Conservation (phyloP, 2,329 filamentous ascomycete genomes). For the Microsporum ferrugineum region DNA sequence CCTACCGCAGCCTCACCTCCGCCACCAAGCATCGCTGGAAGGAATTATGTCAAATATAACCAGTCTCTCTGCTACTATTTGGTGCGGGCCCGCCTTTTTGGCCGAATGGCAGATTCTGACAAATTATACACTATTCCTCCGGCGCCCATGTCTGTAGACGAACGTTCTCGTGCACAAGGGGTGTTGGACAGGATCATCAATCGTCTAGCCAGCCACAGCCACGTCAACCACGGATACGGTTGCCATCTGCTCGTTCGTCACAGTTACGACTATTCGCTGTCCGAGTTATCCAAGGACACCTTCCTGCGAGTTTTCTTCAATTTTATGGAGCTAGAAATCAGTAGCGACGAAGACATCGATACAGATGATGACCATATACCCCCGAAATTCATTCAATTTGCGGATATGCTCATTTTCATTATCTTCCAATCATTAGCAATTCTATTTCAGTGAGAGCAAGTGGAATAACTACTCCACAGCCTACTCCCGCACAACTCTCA, state of each 20-base stretch:
- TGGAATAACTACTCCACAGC: slow-evolving; percentile 12
- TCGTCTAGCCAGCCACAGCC: slow-evolving; percentile 1
- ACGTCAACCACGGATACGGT: background rate
- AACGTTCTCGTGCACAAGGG: slow-evolving; percentile 1
- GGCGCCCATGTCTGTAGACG: background rate
- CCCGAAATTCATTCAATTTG: slow-evolving; percentile 7
- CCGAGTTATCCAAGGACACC: slow-evolving; percentile 13
- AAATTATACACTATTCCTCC: slow-evolving; percentile 5
- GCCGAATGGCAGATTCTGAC: too few species aligned
- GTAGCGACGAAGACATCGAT: slow-evolving; percentile 6
- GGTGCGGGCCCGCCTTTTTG: too few species aligned
- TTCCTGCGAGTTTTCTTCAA: slow-evolving; percentile 11
- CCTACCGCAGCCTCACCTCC: background rate
- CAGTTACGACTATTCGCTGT: slow-evolving; percentile 16
- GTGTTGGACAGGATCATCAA: slow-evolving; percentile 6
- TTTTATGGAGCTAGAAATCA: slow-evolving; percentile 4
- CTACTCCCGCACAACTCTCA: slow-evolving; percentile 13
- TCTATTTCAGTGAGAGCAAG: slow-evolving; percentile 12
- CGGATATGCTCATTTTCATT: slow-evolving; percentile 7
- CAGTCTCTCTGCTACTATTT: too few species aligned
- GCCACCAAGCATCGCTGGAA: slow-evolving; percentile 7
- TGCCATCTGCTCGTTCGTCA: slow-evolving; percentile 12
- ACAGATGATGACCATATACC: background rate
- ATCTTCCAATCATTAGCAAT: background rate
- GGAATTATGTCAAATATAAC: too few species aligned